phyloP scores from a whole-genome alignment of 1,284 basidiomycete species.

The Paramarasmius palmivorus region DNA sequence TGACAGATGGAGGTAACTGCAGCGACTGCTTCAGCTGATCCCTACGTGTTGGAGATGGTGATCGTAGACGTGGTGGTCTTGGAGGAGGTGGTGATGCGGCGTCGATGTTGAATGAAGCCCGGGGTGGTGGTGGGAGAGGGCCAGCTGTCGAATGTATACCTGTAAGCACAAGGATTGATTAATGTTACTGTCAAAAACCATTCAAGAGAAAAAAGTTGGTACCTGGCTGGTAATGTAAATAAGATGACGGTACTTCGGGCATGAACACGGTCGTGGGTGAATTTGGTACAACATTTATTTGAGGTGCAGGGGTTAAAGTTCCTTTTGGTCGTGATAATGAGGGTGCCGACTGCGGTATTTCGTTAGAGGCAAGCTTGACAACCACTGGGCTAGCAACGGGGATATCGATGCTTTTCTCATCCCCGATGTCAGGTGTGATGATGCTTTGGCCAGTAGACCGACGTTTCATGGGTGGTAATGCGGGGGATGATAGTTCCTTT shows the following conservation, averaged over 20 bases:
- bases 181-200: constrained; percentile 6
- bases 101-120: constrained; percentile 51
- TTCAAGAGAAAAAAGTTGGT: constrained; percentile 15
- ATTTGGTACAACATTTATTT: too few relatives aligned
- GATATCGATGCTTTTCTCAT: constrained; percentile 53
- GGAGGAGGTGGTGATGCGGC: constrained; percentile 52
- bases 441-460: constrained; percentile 21
- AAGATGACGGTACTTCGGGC: constrained; percentile 29
- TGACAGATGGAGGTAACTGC: constrained; percentile 55
- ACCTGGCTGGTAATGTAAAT: constrained; percentile 62
- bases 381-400: constrained; percentile 63
- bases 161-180: constrained; percentile 16
- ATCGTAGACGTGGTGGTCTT: constrained; percentile 62
- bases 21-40: constrained; percentile 57
- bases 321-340: too few relatives aligned
- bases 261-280: too few relatives aligned
- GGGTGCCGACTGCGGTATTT: too few relatives aligned
- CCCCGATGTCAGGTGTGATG: constrained; percentile 57
- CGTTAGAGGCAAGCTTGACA: constrained; percentile 25
- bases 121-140: constrained; percentile 67
- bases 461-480: constrained; percentile 16
- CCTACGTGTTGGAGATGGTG: constrained; percentile 44
- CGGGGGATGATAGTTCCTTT: too few relatives aligned
- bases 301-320: too few relatives aligned
- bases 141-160: constrained; percentile 71